Conservation (phyloP, 2,329 filamentous ascomycete species). For the Epichloe brachyelytri region DNA sequence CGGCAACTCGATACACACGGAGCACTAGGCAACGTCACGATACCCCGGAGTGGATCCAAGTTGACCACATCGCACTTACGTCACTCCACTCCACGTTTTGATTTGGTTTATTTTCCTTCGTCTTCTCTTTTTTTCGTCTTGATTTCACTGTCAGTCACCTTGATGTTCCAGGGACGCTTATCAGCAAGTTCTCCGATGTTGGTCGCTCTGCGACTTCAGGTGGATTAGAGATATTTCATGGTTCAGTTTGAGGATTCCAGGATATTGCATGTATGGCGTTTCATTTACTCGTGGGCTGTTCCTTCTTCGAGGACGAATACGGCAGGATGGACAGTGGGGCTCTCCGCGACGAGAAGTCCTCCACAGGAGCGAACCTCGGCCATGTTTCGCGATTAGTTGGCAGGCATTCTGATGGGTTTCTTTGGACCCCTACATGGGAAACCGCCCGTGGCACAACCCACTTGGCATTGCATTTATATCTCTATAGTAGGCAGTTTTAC, state of each 20-base stretch:
- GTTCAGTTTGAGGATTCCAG: slow-evolving; percentile 2
- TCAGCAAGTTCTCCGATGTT: background rate
- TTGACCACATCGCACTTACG: slow-evolving; percentile 18
- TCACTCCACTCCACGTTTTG: slow-evolving; percentile 23
- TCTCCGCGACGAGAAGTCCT: background rate
- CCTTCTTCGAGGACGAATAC: background rate
- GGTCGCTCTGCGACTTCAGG: background rate
- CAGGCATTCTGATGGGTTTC: background rate
- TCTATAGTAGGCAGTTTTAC: background rate
- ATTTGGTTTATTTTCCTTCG: background rate
- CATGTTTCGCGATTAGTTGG: background rate
- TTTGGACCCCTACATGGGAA: background rate
- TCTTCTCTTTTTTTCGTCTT: background rate
- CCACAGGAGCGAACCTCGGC: background rate
- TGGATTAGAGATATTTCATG: background rate
- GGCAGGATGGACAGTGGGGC: background rate
- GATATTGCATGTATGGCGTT: slow-evolving; percentile 7
- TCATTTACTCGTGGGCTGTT: background rate
- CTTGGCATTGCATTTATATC: background rate
- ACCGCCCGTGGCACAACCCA: slow-evolving; percentile 6
- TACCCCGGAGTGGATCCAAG: slow-evolving; percentile 27
- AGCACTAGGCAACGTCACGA: slow-evolving; percentile 23
- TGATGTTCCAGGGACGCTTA: background rate
- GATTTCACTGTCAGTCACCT: background rate
- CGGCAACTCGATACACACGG: slow-evolving; percentile 16